Evolutionary conservation across 1,139 yeast species (phyloP).

Genomic region (Pichia sp.): DNA sequence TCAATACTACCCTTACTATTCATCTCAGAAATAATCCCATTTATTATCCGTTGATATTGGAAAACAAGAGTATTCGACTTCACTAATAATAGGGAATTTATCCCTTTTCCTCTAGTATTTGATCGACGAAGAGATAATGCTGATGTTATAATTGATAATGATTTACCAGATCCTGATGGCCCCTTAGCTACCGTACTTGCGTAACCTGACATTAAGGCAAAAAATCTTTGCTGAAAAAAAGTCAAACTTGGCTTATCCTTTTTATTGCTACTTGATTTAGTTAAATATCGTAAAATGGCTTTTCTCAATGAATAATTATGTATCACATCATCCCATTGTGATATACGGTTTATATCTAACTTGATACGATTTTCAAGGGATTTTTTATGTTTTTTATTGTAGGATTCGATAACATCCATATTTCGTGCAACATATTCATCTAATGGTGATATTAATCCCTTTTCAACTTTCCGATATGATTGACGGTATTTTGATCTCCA

Average conservation of each 20-base stretch:
- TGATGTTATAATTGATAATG: conserved; percentile 23
- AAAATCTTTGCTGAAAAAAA: conserved; percentile 24
- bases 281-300: conserved; percentile 16
- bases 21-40: conserved; percentile 14
- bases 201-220: conserved; percentile 20
- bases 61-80: conserved; percentile 24
- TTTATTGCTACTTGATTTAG: conserved; percentile 7
- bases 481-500: conserved; percentile 20
- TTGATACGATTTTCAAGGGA: conserved; percentile 21
- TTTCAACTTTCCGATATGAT: conserved; percentile 18
- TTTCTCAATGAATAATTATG: conserved; percentile 12
- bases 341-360: conserved; percentile 15
- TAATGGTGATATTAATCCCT: conserved; percentile 17
- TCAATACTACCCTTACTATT: conserved; percentile 2
- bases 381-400: conserved; percentile 18
- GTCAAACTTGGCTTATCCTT: conserved; percentile 17
- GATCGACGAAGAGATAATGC: conserved; percentile 24
- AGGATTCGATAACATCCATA: conserved; percentile 22
- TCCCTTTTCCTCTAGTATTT: conserved; percentile 21
- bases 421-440: conserved; percentile 20
- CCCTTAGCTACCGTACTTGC: conserved; percentile 28
- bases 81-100: conserved; percentile 27
- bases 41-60: conserved; percentile 20
- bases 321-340: conserved; percentile 18
- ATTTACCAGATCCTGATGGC: conserved; percentile 29